phyloP scores from a whole-genome alignment of 2,329 filamentous ascomycete genomes.

The Exophiala xenobiotica region DNA sequence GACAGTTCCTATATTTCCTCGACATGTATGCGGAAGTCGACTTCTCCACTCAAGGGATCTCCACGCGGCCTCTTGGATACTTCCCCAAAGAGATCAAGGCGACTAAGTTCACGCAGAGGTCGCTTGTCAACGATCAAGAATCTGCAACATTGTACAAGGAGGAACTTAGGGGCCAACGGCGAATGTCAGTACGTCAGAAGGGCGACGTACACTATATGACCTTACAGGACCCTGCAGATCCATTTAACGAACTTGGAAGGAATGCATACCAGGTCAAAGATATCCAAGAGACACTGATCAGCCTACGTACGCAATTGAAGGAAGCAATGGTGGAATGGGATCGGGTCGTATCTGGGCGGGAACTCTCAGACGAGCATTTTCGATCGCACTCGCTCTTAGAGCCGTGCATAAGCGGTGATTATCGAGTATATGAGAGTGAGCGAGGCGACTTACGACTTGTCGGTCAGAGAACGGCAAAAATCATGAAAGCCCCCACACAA shows the following conservation, averaged over 20 bases:
- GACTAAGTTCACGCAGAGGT: not conserved
- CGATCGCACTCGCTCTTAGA: conserved; percentile 19
- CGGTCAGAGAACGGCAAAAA: not conserved
- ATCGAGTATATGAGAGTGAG: conserved; percentile 27
- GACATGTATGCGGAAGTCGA: conserved; percentile 51
- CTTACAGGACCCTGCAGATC: conserved; percentile 60
- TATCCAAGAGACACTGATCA: conserved; percentile 46
- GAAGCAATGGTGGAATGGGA: conserved; percentile 23
- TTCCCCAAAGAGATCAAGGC: conserved; percentile 40
- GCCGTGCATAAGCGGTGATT: conserved; percentile 26
- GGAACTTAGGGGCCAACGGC: conserved; percentile 15
- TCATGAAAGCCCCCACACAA: not conserved
- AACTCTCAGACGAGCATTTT: not conserved
- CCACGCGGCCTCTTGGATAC: conserved; percentile 48
- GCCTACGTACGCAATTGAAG: conserved; percentile 18
- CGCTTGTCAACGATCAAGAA: not conserved
- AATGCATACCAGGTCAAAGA: conserved; percentile 49
- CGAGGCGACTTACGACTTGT: conserved; percentile 16
- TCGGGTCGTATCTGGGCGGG: not conserved
- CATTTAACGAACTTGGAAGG: conserved; percentile 57
- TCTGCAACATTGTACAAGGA: conserved; percentile 4
- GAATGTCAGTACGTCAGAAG: conserved; percentile 10
- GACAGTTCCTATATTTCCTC: conserved; percentile 51
- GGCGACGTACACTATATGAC: conserved; percentile 44
- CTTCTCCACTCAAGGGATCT: conserved; percentile 48